A percentile compares a stretch with the other conserved stretches of the same genome.
Conservation (phyloP, 139 green algal species). For the Volvox reticuliferus region DNA sequence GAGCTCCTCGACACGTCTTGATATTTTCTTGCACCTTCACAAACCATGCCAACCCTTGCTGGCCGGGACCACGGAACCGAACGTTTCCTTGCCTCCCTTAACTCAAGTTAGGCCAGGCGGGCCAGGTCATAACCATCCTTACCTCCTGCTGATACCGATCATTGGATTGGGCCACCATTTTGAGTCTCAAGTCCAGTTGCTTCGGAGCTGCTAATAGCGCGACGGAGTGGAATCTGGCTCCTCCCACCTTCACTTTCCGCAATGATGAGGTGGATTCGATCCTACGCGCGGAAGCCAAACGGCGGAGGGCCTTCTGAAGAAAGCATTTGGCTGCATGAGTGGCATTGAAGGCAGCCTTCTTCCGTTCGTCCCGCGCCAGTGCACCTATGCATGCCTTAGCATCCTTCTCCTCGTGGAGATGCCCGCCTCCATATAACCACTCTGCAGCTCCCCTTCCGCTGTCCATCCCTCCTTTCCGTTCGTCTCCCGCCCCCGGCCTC, state of each 20-base stretch:
- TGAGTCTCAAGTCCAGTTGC: not conserved
- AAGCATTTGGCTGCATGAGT: not conserved
- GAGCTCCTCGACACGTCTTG: too few species aligned
- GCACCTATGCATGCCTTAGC: not conserved
- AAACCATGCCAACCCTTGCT: too few species aligned
- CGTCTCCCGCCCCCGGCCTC: not conserved
- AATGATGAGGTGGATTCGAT: constrained; percentile 2
- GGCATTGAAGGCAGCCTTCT: too few species aligned
- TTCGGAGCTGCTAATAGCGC: not conserved
- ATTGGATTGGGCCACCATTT: not conserved
- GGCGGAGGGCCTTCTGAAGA: not conserved
- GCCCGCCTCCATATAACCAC: not conserved
- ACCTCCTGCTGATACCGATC: not conserved
- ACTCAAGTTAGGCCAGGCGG: too few species aligned
- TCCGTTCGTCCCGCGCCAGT: too few species aligned
- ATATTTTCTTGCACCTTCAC: too few species aligned
- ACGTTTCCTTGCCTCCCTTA: too few species aligned
- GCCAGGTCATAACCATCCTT: too few species aligned
- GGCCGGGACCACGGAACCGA: too few species aligned
- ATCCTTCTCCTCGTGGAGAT: not conserved
- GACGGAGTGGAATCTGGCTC: not conserved
- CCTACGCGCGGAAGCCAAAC: not conserved
- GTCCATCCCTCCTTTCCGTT: not conserved
- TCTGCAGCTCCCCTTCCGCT: not conserved
- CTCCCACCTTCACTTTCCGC: not conserved